Percentiles rank a stretch among this genome's conserved stretches.
phyloP scores from a whole-genome alignment of 2,329 filamentous ascomycete species.

The Penicillium sp. region DNA sequence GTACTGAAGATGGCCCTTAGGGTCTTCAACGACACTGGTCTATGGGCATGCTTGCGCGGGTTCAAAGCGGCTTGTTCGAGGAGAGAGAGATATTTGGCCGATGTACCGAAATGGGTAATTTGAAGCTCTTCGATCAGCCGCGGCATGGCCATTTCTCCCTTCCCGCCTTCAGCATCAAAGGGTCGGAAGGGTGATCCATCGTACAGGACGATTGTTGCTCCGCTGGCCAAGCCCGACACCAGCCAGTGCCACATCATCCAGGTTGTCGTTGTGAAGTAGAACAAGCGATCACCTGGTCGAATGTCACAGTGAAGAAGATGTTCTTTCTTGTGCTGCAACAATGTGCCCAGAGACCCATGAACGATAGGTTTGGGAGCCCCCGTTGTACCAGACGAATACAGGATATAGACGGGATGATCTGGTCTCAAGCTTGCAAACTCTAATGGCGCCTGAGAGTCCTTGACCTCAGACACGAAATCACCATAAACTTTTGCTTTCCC shows the following conservation, averaged over 20 bases:
- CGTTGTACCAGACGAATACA: slow-evolving; percentile 92
- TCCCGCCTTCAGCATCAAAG: slow-evolving; percentile 50
- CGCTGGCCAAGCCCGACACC: slow-evolving; percentile 77
- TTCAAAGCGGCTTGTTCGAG: slow-evolving; percentile 74
- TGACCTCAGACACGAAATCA: slow-evolving; percentile 46
- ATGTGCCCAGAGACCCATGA: slow-evolving; percentile 82
- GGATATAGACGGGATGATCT: slow-evolving; percentile 86
- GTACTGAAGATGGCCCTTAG: slow-evolving; percentile 91
- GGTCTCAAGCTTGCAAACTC: slow-evolving; percentile 75
- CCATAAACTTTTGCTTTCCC: slow-evolving; percentile 42
- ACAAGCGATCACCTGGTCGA: slow-evolving; percentile 66
- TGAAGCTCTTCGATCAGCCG: slow-evolving; percentile 73
- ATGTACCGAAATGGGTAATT: slow-evolving; percentile 93
- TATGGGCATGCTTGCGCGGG: slow-evolving; percentile 52
- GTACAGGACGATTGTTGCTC: slow-evolving; percentile 81
- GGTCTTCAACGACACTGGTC: slow-evolving; percentile 40
- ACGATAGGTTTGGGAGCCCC: slow-evolving; percentile 87
- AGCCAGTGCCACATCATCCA: slow-evolving; percentile 99
- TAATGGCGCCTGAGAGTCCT: slow-evolving; percentile 42
- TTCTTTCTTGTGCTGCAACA: slow-evolving; percentile 97
- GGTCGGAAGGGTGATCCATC: slow-evolving; percentile 88
- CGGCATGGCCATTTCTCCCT: slow-evolving; percentile 78
- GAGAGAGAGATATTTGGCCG: slow-evolving; percentile 86
- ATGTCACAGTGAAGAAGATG: slow-evolving; percentile 85
- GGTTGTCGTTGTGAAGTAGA: slow-evolving; percentile 92